Base-by-base conservation (phyloP, 2,329 filamentous ascomycete species). In the Pseudogymnoascus sp. region DNA sequence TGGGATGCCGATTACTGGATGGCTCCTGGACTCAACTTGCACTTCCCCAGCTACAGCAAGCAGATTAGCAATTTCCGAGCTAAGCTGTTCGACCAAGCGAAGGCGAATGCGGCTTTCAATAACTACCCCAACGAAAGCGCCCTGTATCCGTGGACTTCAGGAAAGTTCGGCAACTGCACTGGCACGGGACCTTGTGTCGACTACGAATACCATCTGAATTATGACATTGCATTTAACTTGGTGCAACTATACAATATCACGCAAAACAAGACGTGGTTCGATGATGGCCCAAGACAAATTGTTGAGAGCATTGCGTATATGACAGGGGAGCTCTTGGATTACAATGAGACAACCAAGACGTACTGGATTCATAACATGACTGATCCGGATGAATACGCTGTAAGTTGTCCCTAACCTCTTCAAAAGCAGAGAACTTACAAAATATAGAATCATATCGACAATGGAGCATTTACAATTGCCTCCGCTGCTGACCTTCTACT, bases 181-280 rank as follows among this genome's bases (percentile, higher is more conserved):
- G 72, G 78, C 1, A 83, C 82, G 2, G 82, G 82, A 1, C 80
- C 82, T 26, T 90, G 87, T 72, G 87, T 86, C 68, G 86, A 90
- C 72, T 89, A 90, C 67, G 80, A 90, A 71, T 90, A 90, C 68
- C 87, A 90, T 71, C 69, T 90, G 39, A 89, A 89, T 68, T 85
- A 86, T 6, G 87, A 89, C 67, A 88, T 90, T 67, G 85, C 83
- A 0, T 76, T 88, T 31, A 73, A 73, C 60, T 40, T 73, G n/a
- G 60, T 73, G 6, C 72, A 74, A 57, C 65, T 69, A 23, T 68
- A 71, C 45, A 73, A 73, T 31, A 70, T 73, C 47, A 75, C 71
- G 3, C 71, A 73, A 4, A 71, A 74, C 37, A 66, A 69, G 18
- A 73, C 73, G 5, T 73, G 71, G 68, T 73, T 74, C 39, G 66